Percentiles rank a stretch among this genome's conserved stretches.
These are phyloP conservation scores for Entomortierella beljakovae DNA, from an alignment of 192 early-diverging fungal species.

Conservation along the genomic window DNA sequence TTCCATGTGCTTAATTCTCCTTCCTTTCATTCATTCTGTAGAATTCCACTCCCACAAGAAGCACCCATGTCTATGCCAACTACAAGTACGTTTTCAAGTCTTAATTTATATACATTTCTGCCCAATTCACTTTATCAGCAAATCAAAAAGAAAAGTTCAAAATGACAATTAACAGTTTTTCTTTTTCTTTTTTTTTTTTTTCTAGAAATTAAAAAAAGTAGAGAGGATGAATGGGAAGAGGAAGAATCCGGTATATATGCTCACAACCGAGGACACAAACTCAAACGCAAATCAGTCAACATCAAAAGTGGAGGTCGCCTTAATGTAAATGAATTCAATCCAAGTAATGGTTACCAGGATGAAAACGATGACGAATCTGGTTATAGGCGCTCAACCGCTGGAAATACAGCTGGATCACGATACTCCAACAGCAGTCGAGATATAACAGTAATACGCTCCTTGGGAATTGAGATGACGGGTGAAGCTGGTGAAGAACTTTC, in stretches of 20 bases:
- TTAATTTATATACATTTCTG: no score
- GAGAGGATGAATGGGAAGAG: constrained; percentile 38
- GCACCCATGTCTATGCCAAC: constrained; percentile 2
- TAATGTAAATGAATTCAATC: constrained; percentile 50
- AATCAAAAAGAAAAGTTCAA: no score
- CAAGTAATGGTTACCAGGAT: constrained; percentile 27
- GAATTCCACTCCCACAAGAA: constrained; percentile 2
- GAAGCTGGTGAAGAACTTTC: constrained; percentile 49
- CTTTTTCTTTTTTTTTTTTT: background rate
- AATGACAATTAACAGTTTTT: background rate
- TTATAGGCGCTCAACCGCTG: constrained; percentile 15
- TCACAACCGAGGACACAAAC: constrained; percentile 79
- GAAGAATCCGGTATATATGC: constrained; percentile 65
- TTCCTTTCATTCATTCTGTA: background rate
- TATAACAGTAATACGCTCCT: constrained; percentile 11
- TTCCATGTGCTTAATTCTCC: background rate
- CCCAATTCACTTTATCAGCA: no score
- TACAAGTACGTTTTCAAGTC: constrained; percentile 9
- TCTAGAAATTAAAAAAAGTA: constrained; percentile 31
- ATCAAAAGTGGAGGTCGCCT: constrained; percentile 61
- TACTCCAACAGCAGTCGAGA: constrained; percentile 18
- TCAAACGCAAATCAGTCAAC: constrained; percentile 64
- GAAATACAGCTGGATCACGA: no score
- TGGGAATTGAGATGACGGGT: constrained; percentile 27
- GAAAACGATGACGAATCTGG: constrained; percentile 22